A percentile compares a stretch with the other conserved stretches of the same genome.
Evolutionary conservation across 2,329 filamentous ascomycete species (phyloP).

Genomic region (Fusarium sp.): DNA sequence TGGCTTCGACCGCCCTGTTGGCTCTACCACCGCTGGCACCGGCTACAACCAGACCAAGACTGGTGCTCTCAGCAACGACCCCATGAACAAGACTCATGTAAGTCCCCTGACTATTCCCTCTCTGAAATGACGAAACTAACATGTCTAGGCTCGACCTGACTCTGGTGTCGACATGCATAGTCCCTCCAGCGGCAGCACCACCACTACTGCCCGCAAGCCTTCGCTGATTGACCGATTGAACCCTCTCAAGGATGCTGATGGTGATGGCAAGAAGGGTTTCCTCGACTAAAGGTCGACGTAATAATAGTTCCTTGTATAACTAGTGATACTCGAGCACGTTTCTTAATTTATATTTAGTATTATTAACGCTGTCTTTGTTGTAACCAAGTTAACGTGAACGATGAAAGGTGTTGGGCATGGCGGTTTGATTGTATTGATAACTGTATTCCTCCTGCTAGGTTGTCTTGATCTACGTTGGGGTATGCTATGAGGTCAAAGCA

Average conservation of each 20-base stretch:
- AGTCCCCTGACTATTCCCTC: not conserved
- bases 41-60: conserved; percentile 20
- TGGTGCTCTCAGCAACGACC: conserved; percentile 28
- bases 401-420: no score
- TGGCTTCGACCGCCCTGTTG: not conserved
- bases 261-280: conserved; percentile 38
- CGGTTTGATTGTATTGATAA: no score
- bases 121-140: not conserved
- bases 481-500: no score
- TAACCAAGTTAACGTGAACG: not conserved
- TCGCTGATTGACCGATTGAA: conserved; percentile 37
- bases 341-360: not conserved
- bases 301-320: conserved; percentile 12
- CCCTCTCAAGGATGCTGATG: conserved; percentile 37
- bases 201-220: conserved; percentile 15
- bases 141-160: conserved; percentile 12
- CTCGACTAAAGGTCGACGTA: conserved; percentile 18
- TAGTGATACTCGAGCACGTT: conserved; percentile 15
- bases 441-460: no score
- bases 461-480: no score
- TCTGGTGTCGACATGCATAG: conserved; percentile 20
- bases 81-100: conserved; percentile 25
- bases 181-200: not conserved
- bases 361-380: not conserved
- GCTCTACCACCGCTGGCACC: not conserved